A percentile compares a stretch with the other conserved stretches of the same genome.
These are phyloP conservation scores for Mesembryanthemum crystallinum DNA, from an alignment of 148 eudicot genomes.

Conservation along the genomic window DNA sequence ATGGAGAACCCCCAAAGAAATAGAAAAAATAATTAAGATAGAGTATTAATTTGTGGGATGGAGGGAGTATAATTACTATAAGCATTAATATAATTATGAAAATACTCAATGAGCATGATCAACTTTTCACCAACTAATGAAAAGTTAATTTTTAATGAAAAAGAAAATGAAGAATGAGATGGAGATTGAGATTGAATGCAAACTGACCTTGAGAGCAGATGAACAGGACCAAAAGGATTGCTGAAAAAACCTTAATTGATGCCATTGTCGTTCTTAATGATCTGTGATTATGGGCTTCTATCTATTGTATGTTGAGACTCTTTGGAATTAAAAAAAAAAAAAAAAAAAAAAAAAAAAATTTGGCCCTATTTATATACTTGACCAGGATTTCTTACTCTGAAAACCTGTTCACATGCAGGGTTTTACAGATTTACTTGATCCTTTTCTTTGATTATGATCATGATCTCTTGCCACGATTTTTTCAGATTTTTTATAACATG, in stretches of 20 bases:
- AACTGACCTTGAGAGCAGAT: slow-evolving; percentile 9
- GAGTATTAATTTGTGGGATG: no score
- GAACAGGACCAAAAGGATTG: not conserved
- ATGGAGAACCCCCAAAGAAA: no score
- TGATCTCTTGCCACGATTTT: no score
- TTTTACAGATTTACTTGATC: no score
- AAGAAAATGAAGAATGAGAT: not conserved
- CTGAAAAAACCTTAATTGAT: slow-evolving; percentile 1
- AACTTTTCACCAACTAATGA: not conserved
- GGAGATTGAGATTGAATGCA: not conserved
- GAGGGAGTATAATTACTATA: no score
- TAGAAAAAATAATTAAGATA: no score
- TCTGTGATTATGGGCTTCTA: not conserved
- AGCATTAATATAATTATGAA: no score
- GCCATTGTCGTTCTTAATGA: not conserved
- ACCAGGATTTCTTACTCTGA: not conserved
- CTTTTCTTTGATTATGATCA: no score
- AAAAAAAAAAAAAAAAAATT: no score
- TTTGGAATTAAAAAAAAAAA: no score
- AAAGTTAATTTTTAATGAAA: no score
- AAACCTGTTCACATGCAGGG: not conserved
- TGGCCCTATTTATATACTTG: not conserved
- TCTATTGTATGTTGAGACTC: not conserved
- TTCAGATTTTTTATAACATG: no score
- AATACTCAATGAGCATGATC: not conserved